Evolutionary conservation across 2,329 filamentous ascomycete genomes (phyloP).

Genomic region (Microdochium nivale): DNA sequence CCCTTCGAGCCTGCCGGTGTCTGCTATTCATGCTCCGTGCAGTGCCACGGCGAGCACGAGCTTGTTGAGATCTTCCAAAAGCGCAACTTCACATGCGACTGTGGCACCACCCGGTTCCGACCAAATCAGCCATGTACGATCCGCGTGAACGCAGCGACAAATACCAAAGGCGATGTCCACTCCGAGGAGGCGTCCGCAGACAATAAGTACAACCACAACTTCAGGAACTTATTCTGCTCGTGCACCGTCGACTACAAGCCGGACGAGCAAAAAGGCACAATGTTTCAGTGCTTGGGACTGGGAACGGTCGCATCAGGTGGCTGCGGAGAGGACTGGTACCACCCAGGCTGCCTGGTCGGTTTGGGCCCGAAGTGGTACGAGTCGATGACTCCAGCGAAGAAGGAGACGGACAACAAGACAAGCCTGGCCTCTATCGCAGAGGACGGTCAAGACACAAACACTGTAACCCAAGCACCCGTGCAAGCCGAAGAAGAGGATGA

Average conservation of each 20-base stretch:
- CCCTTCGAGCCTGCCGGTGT: constrained; percentile 70
- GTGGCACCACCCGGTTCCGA: constrained; percentile 75
- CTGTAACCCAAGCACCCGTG: constrained; percentile 6
- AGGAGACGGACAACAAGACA: constrained; percentile 5
- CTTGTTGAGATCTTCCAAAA: constrained; percentile 95
- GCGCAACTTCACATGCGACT: constrained; percentile 93
- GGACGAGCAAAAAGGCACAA: constrained; percentile 84
- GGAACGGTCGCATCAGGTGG: constrained; percentile 73
- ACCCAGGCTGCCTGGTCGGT: constrained; percentile 84
- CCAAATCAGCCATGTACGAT: constrained; percentile 63
- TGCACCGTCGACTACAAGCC: constrained; percentile 85
- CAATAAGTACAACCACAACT: constrained; percentile 96
- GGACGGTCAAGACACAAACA: constrained; percentile 22
- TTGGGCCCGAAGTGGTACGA: constrained; percentile 66
- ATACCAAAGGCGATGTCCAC: constrained; percentile 66
- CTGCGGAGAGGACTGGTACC: constrained; percentile 97
- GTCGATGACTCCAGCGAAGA: constrained; percentile 29
- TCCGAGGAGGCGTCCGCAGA: constrained; percentile 62
- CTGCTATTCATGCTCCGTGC: constrained; percentile 94
- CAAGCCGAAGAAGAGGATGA: constrained; percentile 30
- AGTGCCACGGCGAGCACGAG: constrained; percentile 90
- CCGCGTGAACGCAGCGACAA: constrained; percentile 63
- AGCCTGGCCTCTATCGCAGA: constrained; percentile 41
- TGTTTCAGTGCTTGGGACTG: constrained; percentile 93
- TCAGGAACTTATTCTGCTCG: constrained; percentile 83